Percentiles rank a stretch among this genome's conserved stretches.
phyloP scores from a whole-genome alignment of 2,329 filamentous ascomycete species.

The Plectosphaerella plurivora region DNA sequence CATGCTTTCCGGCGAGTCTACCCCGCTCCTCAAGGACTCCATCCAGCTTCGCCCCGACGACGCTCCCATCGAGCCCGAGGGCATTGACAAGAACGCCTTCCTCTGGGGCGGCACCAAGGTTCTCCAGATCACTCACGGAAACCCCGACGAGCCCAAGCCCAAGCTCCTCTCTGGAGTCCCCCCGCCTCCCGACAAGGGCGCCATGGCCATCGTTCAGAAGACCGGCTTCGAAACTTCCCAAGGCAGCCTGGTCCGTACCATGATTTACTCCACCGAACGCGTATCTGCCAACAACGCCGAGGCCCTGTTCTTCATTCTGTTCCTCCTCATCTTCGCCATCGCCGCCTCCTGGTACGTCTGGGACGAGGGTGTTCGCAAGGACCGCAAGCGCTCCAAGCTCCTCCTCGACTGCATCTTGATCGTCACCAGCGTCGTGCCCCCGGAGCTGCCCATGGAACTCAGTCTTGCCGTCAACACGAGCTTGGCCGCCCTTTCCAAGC shows the following conservation, averaged over 20 bases:
- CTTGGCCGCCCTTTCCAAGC: constrained; percentile 88
- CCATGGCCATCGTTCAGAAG: constrained; percentile 90
- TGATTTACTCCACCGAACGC: constrained; percentile 99
- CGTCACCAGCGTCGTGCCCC: constrained; percentile 96
- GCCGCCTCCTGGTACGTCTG: constrained; percentile 99
- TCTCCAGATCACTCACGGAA: constrained; percentile 88
- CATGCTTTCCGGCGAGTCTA: constrained; percentile 98
- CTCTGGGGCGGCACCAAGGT: constrained; percentile 98
- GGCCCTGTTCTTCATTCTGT: constrained; percentile 94
- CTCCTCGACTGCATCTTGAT: constrained; percentile 96
- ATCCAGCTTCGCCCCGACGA: constrained; percentile 84
- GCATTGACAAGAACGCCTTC: constrained; percentile 93
- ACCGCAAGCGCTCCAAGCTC: constrained; percentile 95
- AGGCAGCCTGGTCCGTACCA: constrained; percentile 93
- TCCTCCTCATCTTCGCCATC: constrained; percentile 91
- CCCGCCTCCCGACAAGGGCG: constrained; percentile 85
- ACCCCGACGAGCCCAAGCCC: constrained; percentile 66
- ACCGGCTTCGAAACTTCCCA: constrained; percentile 99
- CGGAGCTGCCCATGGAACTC: constrained; percentile 96
- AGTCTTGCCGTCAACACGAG: constrained; percentile 97
- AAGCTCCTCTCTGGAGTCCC: constrained; percentile 73
- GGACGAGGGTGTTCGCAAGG: constrained; percentile 90
- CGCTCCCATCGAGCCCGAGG: constrained; percentile 77
- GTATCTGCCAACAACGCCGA: constrained; percentile 98
- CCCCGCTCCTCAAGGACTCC: constrained; percentile 93